Evolutionary conservation across 345 rosid species (phyloP).

Genomic region (Iberis pinnata): DNA sequence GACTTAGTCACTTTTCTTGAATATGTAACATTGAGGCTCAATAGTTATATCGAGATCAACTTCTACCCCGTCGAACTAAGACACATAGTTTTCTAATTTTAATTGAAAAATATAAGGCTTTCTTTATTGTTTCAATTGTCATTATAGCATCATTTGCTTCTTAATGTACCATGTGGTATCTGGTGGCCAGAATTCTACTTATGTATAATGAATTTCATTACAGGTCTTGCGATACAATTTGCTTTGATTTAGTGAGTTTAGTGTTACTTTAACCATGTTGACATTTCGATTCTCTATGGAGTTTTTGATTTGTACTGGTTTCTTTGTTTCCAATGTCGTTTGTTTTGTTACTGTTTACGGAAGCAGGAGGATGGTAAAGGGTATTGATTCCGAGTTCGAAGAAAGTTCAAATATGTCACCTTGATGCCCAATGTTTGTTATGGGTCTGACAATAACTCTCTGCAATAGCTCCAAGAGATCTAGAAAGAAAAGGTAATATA

Average conservation of each 20-base stretch:
- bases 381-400: slow-evolving; percentile 77
- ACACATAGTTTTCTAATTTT: no score
- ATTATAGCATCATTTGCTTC: background rate
- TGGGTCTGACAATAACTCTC: slow-evolving; percentile 89
- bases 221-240: slow-evolving; percentile 54
- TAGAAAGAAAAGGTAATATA: slow-evolving; percentile 79
- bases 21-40: no score
- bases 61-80: no score
- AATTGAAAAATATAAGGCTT: no score
- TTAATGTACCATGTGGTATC: slow-evolving; percentile 67
- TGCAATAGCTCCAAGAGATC: slow-evolving; percentile 88
- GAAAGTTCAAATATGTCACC: slow-evolving; percentile 79
- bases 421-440: slow-evolving; percentile 82
- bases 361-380: slow-evolving; percentile 87
- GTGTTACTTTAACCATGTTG: slow-evolving; percentile 33
- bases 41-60: no score
- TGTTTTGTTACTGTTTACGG: slow-evolving; percentile 29
- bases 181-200: slow-evolving; percentile 44
- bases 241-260: slow-evolving; percentile 20
- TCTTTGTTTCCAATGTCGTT: background rate
- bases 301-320: no score
- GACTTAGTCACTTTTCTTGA: no score
- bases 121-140: slow-evolving; percentile 31
- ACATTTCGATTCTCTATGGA: slow-evolving; percentile 16
- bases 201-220: slow-evolving; percentile 41